Conservation (phyloP, 179 eudicot species). For the Dionaea muscipula region DNA sequence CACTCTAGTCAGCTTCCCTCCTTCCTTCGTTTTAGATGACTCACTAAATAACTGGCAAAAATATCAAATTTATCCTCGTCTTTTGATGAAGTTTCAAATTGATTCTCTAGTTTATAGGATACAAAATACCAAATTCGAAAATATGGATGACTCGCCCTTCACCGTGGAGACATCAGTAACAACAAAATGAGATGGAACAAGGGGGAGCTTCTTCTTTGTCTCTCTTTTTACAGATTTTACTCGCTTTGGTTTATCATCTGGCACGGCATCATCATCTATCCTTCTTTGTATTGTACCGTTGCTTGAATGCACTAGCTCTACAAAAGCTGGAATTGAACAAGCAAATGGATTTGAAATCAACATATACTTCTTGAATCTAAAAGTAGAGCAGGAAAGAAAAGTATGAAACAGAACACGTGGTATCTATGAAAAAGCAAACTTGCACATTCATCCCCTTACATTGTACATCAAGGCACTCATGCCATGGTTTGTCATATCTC, state of each 20-base stretch:
- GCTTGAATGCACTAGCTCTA: constrained; percentile 72
- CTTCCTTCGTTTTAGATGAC: too few relatives aligned
- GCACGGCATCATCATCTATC: constrained; percentile 22
- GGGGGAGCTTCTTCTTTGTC: constrained; percentile 41
- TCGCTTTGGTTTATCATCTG: constrained; percentile 37
- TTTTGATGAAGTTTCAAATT: too few relatives aligned
- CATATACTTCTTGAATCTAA: not conserved
- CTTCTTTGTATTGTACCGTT: constrained; percentile 70
- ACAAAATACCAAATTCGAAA: constrained; percentile 58
- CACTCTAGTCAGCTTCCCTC: too few relatives aligned
- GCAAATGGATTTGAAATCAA: not conserved
- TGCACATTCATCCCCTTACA: constrained; percentile 26
- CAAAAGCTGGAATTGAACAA: constrained; percentile 38
- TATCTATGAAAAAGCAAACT: constrained; percentile 2
- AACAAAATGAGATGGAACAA: constrained; percentile 74
- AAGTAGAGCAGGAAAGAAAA: not conserved
- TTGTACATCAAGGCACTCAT: constrained; percentile 87
- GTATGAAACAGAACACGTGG: not conserved
- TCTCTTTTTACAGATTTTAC: constrained; percentile 31
- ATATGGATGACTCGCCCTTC: constrained; percentile 66
- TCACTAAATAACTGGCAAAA: too few relatives aligned
- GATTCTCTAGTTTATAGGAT: constrained; percentile 21
- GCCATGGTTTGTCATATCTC: constrained; percentile 95
- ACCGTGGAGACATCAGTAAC: constrained; percentile 73
- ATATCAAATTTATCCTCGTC: too few relatives aligned